Evolutionary conservation across 1,284 basidiomycete genomes (phyloP).

Genomic region (Trichosporon inkin): DNA sequence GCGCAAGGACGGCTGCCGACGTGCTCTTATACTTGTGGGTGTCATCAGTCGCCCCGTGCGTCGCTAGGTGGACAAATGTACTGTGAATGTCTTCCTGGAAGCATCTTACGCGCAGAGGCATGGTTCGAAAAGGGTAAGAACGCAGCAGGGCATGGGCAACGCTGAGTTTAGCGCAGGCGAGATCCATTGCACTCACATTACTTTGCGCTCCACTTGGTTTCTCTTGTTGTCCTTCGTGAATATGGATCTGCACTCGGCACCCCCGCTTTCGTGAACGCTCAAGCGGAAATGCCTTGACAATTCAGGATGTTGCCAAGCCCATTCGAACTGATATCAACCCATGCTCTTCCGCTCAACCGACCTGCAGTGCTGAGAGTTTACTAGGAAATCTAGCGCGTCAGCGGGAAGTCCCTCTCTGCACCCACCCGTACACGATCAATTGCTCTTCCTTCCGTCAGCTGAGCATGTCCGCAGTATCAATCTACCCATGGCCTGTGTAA

Average conservation of each 20-base stretch:
- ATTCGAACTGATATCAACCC: constrained; percentile 65
- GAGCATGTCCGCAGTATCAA: neutral
- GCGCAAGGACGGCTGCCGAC: neutral
- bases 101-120: constrained; percentile 55
- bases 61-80: neutral
- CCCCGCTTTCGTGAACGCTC: neutral
- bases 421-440: constrained; percentile 68
- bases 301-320: constrained; percentile 80
- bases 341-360: constrained; percentile 14
- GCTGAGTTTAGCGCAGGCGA: constrained; percentile 17
- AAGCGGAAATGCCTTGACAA: constrained; percentile 51
- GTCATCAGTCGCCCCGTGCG: neutral
- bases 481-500: constrained; percentile 69
- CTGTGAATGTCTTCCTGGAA: constrained; percentile 55
- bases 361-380: constrained; percentile 66
- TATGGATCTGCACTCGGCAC: constrained; percentile 16
- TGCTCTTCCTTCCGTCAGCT: constrained; percentile 58
- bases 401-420: neutral
- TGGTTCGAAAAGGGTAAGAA: constrained; percentile 23
- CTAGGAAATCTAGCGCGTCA: constrained; percentile 65
- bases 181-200: constrained; percentile 30
- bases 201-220: constrained; percentile 39
- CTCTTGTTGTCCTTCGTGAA: constrained; percentile 43
- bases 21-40: neutral
- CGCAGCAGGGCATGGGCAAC: constrained; percentile 43